Conservation (phyloP, 2,329 filamentous ascomycete genomes). For the Botryotinia calthae region DNA sequence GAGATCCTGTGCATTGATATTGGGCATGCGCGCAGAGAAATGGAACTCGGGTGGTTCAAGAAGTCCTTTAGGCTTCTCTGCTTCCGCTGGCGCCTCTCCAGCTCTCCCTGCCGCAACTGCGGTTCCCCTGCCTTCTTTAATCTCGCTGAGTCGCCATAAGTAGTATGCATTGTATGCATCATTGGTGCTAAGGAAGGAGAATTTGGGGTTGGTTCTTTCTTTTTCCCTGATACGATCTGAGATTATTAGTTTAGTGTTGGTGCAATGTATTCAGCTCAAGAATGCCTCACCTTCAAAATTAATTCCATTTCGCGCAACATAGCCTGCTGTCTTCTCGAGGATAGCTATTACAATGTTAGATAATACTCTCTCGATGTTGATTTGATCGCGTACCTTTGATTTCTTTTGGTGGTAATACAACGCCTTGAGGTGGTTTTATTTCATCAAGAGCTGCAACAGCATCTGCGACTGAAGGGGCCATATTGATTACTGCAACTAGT, state of each 20-base stretch:
- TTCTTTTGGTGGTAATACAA: slow-evolving; percentile 80
- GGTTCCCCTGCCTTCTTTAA: slow-evolving; percentile 79
- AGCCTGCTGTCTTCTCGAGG: slow-evolving; percentile 93
- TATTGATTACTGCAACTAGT: slow-evolving; percentile 19
- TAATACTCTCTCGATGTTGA: slow-evolving; percentile 36
- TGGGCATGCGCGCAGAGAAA: slow-evolving; percentile 95
- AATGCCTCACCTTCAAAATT: slow-evolving; percentile 54
- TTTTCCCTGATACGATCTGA: slow-evolving; percentile 79
- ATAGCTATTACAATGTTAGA: slow-evolving; percentile 48
- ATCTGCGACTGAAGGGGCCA: slow-evolving; percentile 43
- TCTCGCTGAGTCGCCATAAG: slow-evolving; percentile 83
- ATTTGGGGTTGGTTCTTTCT: slow-evolving; percentile 80
- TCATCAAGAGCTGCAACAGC: slow-evolving; percentile 56
- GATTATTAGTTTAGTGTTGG: slow-evolving; percentile 25
- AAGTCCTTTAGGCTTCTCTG: slow-evolving; percentile 74
- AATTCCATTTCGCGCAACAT: slow-evolving; percentile 68
- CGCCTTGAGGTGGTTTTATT: slow-evolving; percentile 74
- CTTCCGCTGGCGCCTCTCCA: slow-evolving; percentile 56
- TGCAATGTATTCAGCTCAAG: slow-evolving; percentile 1
- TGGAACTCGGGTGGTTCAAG: slow-evolving; percentile 82
- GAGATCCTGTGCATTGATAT: slow-evolving; percentile 92
- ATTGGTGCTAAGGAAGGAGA: slow-evolving; percentile 76
- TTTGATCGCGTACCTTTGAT: slow-evolving; percentile 57
- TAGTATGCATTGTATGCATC: slow-evolving; percentile 91
- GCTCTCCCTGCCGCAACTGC: slow-evolving; percentile 72